These are phyloP conservation scores for Brassica balearica DNA, from an alignment of 441 rosid genomes.

Conservation along the genomic window DNA sequence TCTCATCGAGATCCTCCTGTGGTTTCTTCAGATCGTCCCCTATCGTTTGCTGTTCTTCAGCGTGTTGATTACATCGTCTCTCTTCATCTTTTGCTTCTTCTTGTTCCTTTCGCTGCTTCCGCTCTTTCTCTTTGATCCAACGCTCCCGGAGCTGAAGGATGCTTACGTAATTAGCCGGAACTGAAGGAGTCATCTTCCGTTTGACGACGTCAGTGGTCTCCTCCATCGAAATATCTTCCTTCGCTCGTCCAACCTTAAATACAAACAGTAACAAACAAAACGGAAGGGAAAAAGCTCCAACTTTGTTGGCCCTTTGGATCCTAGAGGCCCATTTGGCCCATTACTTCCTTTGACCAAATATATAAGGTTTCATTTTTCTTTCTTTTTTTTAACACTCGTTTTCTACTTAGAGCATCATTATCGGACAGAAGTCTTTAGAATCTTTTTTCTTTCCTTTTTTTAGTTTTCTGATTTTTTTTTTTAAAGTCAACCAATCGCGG, in stretches of 20 bases:
- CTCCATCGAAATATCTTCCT: constrained; percentile 19
- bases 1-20: constrained; percentile 4
- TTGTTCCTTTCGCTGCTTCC: constrained; percentile 27
- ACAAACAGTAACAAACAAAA: too few relatives aligned
- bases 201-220: constrained; percentile 2
- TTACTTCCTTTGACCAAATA: too few relatives aligned
- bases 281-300: too few relatives aligned
- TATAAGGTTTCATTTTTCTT: too few relatives aligned
- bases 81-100: constrained; percentile 9
- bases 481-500: too few relatives aligned
- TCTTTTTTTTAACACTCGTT: too few relatives aligned
- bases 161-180: constrained; percentile 38
- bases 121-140: constrained; percentile 34
- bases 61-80: constrained; percentile 22
- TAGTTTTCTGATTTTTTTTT: too few relatives aligned
- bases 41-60: constrained; percentile 5
- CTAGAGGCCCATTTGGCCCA: too few relatives aligned
- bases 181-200: constrained; percentile 8
- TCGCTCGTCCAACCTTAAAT: not conserved
- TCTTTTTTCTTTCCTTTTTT: too few relatives aligned
- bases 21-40: constrained; percentile 28
- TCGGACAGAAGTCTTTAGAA: too few relatives aligned
- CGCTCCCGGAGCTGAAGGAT: constrained; percentile 40
- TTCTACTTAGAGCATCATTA: too few relatives aligned
- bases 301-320: too few relatives aligned